Evolutionary conservation across 495 filamentous ascomycete genomes (phyloP).

Genomic region (Trichocladium antarcticum): DNA sequence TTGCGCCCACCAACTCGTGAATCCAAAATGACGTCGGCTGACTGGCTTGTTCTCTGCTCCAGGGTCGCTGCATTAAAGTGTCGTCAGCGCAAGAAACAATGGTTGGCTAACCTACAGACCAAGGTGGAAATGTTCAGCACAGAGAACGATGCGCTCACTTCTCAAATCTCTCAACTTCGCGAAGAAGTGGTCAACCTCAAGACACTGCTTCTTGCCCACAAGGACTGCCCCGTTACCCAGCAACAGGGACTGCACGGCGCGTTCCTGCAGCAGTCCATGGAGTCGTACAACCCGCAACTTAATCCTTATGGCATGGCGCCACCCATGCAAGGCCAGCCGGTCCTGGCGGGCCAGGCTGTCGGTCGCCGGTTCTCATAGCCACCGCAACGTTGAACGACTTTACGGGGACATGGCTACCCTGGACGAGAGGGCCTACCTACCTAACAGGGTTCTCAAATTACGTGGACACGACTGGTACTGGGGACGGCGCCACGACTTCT

Average conservation of each 20-base stretch:
- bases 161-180: slow-evolving; percentile 69
- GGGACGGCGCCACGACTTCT: too few species aligned
- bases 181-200: slow-evolving; percentile 96
- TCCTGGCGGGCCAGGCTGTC: slow-evolving; percentile 45
- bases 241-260: slow-evolving; percentile 66
- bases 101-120: slow-evolving; percentile 86
- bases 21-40: background rate
- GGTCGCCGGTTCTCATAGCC: slow-evolving; percentile 42
- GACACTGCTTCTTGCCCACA: slow-evolving; percentile 84
- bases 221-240: slow-evolving; percentile 90
- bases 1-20: background rate
- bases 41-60: background rate
- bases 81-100: slow-evolving; percentile 97
- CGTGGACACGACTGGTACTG: too few species aligned
- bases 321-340: slow-evolving; percentile 41
- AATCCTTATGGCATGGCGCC: slow-evolving; percentile 63
- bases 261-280: slow-evolving; percentile 47
- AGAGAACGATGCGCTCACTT: slow-evolving; percentile 81
- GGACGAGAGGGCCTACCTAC: too few species aligned
- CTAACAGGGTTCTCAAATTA: too few species aligned
- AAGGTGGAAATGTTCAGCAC: slow-evolving; percentile 87
- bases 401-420: too few species aligned
- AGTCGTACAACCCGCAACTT: slow-evolving; percentile 46
- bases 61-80: slow-evolving; percentile 96
- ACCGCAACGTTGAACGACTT: too few species aligned